Conservation (phyloP, 345 rosid species). For the Turritis glabra region DNA sequence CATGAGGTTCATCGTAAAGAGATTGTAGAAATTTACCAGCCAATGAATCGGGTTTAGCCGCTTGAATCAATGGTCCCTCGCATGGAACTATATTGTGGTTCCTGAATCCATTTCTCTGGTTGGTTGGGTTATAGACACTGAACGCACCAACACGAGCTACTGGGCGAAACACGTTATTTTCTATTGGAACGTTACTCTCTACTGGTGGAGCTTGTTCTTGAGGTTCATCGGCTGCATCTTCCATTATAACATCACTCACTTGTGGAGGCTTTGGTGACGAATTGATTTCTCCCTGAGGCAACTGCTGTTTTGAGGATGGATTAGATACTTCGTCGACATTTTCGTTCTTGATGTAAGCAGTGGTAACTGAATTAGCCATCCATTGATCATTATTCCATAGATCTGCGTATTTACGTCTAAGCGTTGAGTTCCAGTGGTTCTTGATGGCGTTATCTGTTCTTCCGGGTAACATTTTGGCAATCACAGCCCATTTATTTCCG, state of each 20-base stretch:
- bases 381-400: conserved; percentile 39
- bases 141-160: conserved; percentile 74
- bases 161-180: conserved; percentile 46
- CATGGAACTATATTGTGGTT: conserved; percentile 43
- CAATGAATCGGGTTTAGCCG: conserved; percentile 49
- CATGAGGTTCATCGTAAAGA: conserved; percentile 48
- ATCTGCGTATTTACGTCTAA: conserved; percentile 57
- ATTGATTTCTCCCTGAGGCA: conserved; percentile 44
- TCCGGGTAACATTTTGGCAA: conserved; percentile 74
- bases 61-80: conserved; percentile 58
- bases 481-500: conserved; percentile 95
- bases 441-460: conserved; percentile 91
- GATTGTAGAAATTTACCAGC: conserved; percentile 57
- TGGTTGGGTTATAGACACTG: conserved; percentile 52
- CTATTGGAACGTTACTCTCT: conserved; percentile 21
- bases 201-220: conserved; percentile 28
- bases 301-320: conserved; percentile 51
- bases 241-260: conserved; percentile 39
- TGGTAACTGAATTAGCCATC: conserved; percentile 36
- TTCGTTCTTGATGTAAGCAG: conserved; percentile 44
- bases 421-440: conserved; percentile 92
- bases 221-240: conserved; percentile 37
- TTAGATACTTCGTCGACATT: conserved; percentile 22
- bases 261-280: conserved; percentile 35
- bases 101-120: conserved; percentile 39